Percentiles rank a stretch among this genome's conserved stretches.
These are phyloP conservation scores for Giardia duodenalis DNA, from an alignment of 208 protist genomes.

Conservation along the genomic window DNA sequence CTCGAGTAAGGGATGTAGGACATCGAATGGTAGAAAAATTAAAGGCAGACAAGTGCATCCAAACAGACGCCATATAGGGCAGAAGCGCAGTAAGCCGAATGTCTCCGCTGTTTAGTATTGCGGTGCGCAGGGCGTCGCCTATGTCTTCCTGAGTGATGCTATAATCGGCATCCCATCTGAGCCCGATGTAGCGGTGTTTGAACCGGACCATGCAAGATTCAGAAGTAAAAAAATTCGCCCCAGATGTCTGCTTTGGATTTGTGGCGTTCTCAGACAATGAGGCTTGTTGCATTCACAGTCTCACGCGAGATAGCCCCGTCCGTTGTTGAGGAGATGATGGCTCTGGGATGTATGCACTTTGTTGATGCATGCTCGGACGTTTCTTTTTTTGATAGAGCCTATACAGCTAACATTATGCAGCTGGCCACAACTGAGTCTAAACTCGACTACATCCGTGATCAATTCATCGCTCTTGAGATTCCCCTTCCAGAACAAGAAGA, in stretches of 20 bases:
- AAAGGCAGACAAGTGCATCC: background rate
- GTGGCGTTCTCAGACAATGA: slow-evolving; percentile 25
- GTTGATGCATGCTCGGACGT: background rate
- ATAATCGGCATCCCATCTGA: background rate
- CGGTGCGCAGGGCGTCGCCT: background rate
- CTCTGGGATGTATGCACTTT: background rate
- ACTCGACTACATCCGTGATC: background rate
- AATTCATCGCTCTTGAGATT: background rate
- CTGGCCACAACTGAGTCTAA: background rate
- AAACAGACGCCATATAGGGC: background rate
- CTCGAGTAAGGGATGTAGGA: background rate
- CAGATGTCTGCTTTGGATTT: slow-evolving; percentile 20
- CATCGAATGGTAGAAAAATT: background rate
- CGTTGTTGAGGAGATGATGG: background rate
- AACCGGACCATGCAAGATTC: background rate
- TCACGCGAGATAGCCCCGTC: background rate
- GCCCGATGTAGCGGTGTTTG: background rate
- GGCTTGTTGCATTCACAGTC: background rate
- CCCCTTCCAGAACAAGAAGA: background rate
- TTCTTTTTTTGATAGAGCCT: background rate
- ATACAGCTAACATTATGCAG: background rate
- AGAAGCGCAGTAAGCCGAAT: background rate
- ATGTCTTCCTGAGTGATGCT: background rate
- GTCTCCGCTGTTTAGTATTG: background rate
- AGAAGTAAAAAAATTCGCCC: no score